Percentiles rank a stretch among this genome's conserved stretches.
Conservation (phyloP, 148 eudicot species). For the Mesembryanthemum crystallinum region DNA sequence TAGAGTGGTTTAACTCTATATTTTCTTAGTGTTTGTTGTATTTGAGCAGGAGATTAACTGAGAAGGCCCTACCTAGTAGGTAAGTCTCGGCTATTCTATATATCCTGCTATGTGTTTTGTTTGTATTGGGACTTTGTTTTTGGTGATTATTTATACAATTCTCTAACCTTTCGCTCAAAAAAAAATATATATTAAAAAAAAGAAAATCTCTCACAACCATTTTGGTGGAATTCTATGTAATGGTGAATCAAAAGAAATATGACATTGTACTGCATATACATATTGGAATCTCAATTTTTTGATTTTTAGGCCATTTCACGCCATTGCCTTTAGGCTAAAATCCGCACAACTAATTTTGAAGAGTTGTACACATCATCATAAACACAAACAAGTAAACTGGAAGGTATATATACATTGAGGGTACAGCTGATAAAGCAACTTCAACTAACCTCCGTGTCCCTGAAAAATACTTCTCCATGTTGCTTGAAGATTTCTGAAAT, state of each 20-base stretch:
- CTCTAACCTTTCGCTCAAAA: too few species aligned
- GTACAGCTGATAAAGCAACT: background rate
- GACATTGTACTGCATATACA: background rate
- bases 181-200: too few species aligned
- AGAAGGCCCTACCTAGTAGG: too few species aligned
- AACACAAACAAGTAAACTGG: background rate
- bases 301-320: background rate
- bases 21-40: too few species aligned
- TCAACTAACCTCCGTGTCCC: slow-evolving; percentile 75
- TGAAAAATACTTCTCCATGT: slow-evolving; percentile 81
- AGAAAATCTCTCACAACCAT: too few species aligned
- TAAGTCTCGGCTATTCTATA: too few species aligned
- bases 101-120: too few species aligned
- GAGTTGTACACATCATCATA: background rate
- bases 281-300: too few species aligned
- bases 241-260: background rate
- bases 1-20: too few species aligned
- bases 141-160: too few species aligned
- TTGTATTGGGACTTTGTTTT: too few species aligned
- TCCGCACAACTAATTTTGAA: background rate
- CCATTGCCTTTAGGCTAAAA: background rate
- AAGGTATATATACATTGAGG: background rate
- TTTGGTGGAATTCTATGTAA: background rate
- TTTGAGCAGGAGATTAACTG: too few species aligned
- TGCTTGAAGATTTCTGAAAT: slow-evolving; percentile 85